Evolutionary conservation across 495 filamentous ascomycete genomes (phyloP), one percentile per base, ranked within the genome.

Genomic region (Apiosordaria backusii): DNA sequence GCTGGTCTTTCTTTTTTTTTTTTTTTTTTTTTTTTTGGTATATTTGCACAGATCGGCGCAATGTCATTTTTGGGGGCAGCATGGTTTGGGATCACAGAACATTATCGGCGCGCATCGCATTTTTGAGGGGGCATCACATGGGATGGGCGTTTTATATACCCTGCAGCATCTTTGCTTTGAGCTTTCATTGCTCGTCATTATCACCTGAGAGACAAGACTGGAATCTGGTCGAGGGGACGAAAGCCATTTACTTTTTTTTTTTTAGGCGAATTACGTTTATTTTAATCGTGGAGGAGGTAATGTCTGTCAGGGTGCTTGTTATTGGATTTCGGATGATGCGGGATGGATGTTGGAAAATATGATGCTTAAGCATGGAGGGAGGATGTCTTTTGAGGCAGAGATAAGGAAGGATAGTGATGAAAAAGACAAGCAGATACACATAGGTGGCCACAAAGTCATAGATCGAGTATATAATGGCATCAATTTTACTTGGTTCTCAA

Each of bases 101-200:
- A 59, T 45, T 15, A 45, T 45, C 9, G 35, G 35, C 35, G 35
- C 10, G 10, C 52, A 55, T 23, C 9, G 19, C 52, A 21, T 55
- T 55, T 55, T 55, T 3, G 40, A 50, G 40, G 9, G 45, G 59
- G 63, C 40, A 64, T 57, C 23, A 55, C 66, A 64, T 68, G 62
- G 65, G 61, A 55, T 29, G 15, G 66, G 66, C 66, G 66, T 65
- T 65, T 25, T 61, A 65, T 68, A 68, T 62, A 61, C 64, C 66
- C 52, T 60, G 62, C 61, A 63, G 60, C 63, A 50, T 57, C 60
- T 4, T 60, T 64, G 40, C 22, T 67, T 61, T 59, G 52, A 45
- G 1, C 29, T 35, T 35, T 35, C 29, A 35, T 35, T 35, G 29
- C 29, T 35, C 29, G 29, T 35, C 35, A 45, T 13, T 45, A 2